Evolutionary conservation across 2,329 filamentous ascomycete genomes (phyloP), one percentile per base, ranked within the genome.

Genomic region (Penicillium sp.): DNA sequence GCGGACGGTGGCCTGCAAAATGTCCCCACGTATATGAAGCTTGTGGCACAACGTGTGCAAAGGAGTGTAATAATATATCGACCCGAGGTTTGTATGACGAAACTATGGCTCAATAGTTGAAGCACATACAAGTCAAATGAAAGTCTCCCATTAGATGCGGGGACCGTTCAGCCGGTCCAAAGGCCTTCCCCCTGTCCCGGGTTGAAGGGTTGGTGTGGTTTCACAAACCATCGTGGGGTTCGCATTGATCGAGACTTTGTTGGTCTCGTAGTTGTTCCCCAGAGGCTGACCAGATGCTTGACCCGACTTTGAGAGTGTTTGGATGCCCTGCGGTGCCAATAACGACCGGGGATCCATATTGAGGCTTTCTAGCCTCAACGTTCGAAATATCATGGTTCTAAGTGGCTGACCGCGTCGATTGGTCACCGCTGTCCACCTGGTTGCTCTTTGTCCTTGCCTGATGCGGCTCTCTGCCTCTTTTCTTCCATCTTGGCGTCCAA

Each of bases 401-500:
- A 18, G 37, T 3, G 33, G 11, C 49, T 41, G 37, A 10, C 7
- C 16, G 22, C 16, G n/a, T 22, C 1, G 19, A 4, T 5, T 18
- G 22, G 13, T 61, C 55, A 67, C 55, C 57, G 65, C 24, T 55
- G 52, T 46, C 67, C 64, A n/a, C 56, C 56, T 4, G 60, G 52
- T 7, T 61, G 55, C 56, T 73, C 67, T 66, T 74, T 69, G 54
- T 69, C 63, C 13, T 55, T 52, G 1, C 70, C 70, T 41, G 64
- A 65, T 44, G 71, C 60, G 36, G 70, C 72, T 64, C 78, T 74
- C 60, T 73, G 70, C 56, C 75, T 72, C 61, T 73, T 78, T 35
- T 75, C 76, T 19, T 75, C 67, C 24, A 75, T 71, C 50, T 77
- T 78, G 24, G 71, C 71, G 44, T 82, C 76, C 50, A 84, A 52